A percentile compares a stretch with the other conserved stretches of the same genome.
These are phyloP conservation scores for Gardenia jasminoides DNA, from an alignment of 257 asterid genomes.

Conservation along the genomic window DNA sequence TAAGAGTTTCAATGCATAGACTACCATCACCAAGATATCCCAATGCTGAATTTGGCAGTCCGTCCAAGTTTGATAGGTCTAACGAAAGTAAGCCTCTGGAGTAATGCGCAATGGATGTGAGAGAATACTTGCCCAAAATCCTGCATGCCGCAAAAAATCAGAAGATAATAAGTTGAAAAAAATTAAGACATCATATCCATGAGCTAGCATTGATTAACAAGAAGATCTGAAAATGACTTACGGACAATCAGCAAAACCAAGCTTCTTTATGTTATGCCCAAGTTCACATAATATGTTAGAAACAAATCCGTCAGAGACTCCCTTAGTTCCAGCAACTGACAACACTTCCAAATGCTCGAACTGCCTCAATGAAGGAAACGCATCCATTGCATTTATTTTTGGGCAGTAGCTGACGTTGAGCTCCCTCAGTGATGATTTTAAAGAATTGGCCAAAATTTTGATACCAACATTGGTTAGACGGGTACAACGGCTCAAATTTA, in stretches of 20 bases:
- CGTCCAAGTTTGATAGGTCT: not conserved
- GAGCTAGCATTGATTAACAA: not conserved
- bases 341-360: slow-evolving; percentile 61
- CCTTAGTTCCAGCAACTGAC: slow-evolving; percentile 62
- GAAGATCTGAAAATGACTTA: slow-evolving; percentile 44
- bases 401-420: slow-evolving; percentile 65
- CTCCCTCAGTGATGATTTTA: slow-evolving; percentile 69
- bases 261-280: slow-evolving; percentile 62
- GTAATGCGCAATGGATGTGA: no score
- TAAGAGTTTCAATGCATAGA: slow-evolving; percentile 51
- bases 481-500: slow-evolving; percentile 72
- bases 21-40: slow-evolving; percentile 80
- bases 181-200: not conserved
- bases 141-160: slow-evolving; percentile 44
- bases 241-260: slow-evolving; percentile 65
- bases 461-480: slow-evolving; percentile 57
- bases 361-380: slow-evolving; percentile 48
- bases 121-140: not conserved
- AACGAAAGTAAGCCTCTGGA: no score
- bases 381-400: slow-evolving; percentile 47
- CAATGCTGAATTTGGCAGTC: no score
- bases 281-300: slow-evolving; percentile 32
- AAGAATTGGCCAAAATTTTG: slow-evolving; percentile 42
- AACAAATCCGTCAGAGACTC: slow-evolving; percentile 56
- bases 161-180: not conserved